Evolutionary conservation across 345 rosid species (phyloP), one percentile per base, ranked within the genome.

Genomic region (Citrus glauca): DNA sequence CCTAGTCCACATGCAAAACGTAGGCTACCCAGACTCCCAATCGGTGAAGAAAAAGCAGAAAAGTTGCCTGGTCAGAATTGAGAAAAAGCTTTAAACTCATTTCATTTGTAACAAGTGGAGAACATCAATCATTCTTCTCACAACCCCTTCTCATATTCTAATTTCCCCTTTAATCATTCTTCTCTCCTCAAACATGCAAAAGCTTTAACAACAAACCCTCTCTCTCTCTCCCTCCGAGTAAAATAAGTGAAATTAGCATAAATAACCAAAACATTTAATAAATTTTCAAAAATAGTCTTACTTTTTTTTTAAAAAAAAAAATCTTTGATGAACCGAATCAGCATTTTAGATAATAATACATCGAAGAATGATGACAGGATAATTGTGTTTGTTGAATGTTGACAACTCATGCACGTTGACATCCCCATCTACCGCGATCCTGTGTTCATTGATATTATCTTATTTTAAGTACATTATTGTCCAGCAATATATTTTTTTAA

Each of bases 101-200:
- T 56, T 25, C 63, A 78, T 37, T 78, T n/a, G 42, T 38, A 45
- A 73, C 70, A 83, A 84, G 88, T 86, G 93, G 92, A 88, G 85
- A 86, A 88, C 94, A 89, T 68, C 97, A 90, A 94, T 94, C 84
- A 94, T 94, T 81, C 77, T 59, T 81, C 78, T 59, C 80, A 37
- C 91, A 89, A 86, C 90, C 83, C 75, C 60, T 61, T 61, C 77
- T 83, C 77, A 67, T 79, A 72, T 63, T 20, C 69, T 19, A 22
- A 28, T 62, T 38, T n/a, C 1, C 13, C 73, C 90, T 85, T 91
- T 88, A 86, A 81, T 83, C 81, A 85, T 59, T 42, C 72, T 33
- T 56, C 22, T 38, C 77, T 38, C 77, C 35, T 40, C 76, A 30
- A 63, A 25, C 50, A 59, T 42, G 61, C 71, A 79, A 63, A 32